These are phyloP conservation scores for Grosmannia clavigera DNA, from an alignment of 2,329 filamentous ascomycete genomes.

Conservation along the genomic window DNA sequence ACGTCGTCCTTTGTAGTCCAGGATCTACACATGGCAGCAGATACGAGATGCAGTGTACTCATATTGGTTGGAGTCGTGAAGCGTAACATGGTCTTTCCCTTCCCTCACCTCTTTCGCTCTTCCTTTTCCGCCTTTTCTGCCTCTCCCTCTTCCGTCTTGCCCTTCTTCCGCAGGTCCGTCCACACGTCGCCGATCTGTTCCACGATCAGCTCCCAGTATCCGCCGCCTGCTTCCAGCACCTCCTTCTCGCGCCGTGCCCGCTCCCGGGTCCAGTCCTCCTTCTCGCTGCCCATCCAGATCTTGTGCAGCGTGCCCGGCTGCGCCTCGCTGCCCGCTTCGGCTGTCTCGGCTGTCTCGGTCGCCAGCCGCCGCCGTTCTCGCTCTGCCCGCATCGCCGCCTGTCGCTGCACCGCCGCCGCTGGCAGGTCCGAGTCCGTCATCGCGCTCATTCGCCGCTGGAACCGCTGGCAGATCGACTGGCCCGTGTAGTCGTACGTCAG, in stretches of 20 bases:
- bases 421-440: conserved; percentile 27
- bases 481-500: conserved; percentile 45
- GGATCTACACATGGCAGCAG: too few species aligned
- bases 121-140: neutral
- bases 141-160: conserved; percentile 1
- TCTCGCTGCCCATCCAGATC: conserved; percentile 47
- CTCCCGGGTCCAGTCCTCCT: conserved; percentile 37
- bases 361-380: conserved; percentile 21
- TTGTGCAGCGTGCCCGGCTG: conserved; percentile 23
- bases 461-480: conserved; percentile 35
- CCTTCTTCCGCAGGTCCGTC: conserved; percentile 11
- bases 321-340: neutral
- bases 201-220: conserved; percentile 42
- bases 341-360: neutral
- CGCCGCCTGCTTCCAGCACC: conserved; percentile 42
- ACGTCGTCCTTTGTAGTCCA: too few species aligned
- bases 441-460: conserved; percentile 27
- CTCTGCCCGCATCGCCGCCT: conserved; percentile 36
- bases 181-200: conserved; percentile 43
- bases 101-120: neutral
- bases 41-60: neutral
- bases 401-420: conserved; percentile 36
- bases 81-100: neutral
- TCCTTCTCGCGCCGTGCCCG: conserved; percentile 24
- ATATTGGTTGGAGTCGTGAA: neutral